Evolutionary conservation across 805 yeast genomes (phyloP).

Genomic region (Barnettozyma vustinii): DNA sequence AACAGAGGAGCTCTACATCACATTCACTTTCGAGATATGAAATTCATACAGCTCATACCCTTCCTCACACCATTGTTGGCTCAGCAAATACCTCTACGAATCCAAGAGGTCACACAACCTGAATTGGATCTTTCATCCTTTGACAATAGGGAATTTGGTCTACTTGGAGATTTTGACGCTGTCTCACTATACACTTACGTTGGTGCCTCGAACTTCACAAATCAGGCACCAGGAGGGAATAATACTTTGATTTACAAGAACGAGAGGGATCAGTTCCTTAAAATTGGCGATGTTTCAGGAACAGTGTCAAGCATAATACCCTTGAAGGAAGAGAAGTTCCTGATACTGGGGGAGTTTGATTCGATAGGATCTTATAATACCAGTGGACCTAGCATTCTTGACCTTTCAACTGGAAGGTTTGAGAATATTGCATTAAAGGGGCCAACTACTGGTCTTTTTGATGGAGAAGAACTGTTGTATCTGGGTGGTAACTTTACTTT

Average conservation of each 20-base stretch:
- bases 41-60: slow-evolving; percentile 3
- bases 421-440: slow-evolving; percentile 27
- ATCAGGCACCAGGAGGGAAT: slow-evolving; percentile 11
- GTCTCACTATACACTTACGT: slow-evolving; percentile 29
- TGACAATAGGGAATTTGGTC: slow-evolving; percentile 18
- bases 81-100: slow-evolving; percentile 8
- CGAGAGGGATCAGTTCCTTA: slow-evolving; percentile 12
- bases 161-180: slow-evolving; percentile 34
- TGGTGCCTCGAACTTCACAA: slow-evolving; percentile 31
- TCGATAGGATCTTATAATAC: slow-evolving; percentile 20
- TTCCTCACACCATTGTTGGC: slow-evolving; percentile 3
- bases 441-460: slow-evolving; percentile 43
- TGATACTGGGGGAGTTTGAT: slow-evolving; percentile 26
- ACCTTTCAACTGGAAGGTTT: slow-evolving; percentile 25
- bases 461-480: slow-evolving; percentile 48
- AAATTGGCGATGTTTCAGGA: slow-evolving; percentile 20
- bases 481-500: slow-evolving; percentile 75
- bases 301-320: slow-evolving; percentile 23
- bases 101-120: slow-evolving; percentile 13
- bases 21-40: neutral
- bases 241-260: slow-evolving; percentile 19
- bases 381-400: slow-evolving; percentile 29
- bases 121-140: slow-evolving; percentile 19
- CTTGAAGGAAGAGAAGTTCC: slow-evolving; percentile 27
- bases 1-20: neutral